Base-by-base conservation (phyloP, 192 early-diverging fungal species). In the Backusella morwellensis region DNA sequence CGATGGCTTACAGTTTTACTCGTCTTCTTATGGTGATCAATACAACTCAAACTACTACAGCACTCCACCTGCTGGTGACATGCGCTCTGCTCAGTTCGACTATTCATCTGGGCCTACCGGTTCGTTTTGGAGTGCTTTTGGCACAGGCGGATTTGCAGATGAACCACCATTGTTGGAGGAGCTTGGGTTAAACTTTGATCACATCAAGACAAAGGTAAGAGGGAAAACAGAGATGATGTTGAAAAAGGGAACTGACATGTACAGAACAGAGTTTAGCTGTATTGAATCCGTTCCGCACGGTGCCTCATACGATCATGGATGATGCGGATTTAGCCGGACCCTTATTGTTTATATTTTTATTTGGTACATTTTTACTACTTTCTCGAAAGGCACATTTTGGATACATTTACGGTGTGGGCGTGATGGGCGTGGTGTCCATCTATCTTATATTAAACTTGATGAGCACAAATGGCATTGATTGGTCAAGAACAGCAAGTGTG, bases 261-360 rank as follows among this genome's bases (percentile, higher is more conserved):
- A 40, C 1, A 40, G 3, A 2, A 9, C 9, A 95, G 85, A 92
- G 89, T 12, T 84, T 96, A 68, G 90, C 94, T 7, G 96, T 96
- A 12, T 86, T 97, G 54, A 97, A 96, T 80, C 96, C 95, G 6
- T 87, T 95, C 67, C 86, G 89, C 71, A 88, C 86, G 19, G 87
- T 93, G 29, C 87, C 91, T 70, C 89, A 91, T 15, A 86, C 95
- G 70, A 96, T 98, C 68, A 95, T 97, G 92, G 97, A 98, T 75
- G 97, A 99, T 79, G 89, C 96, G 12, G 98, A 99, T 84, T 87
- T 99, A 81, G 95, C 96, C 4, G 98, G 98, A 0, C 98, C 98
- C 35, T 80, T 99, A 68, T 66, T 99, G 40, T 98, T 99, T 81
- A 92, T 92, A 76, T 85, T 98, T 34, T 85, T 95, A 47, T 94